These are phyloP conservation scores for Brassica rapa DNA, from an alignment of 345 rosid genomes.

Conservation along the genomic window DNA sequence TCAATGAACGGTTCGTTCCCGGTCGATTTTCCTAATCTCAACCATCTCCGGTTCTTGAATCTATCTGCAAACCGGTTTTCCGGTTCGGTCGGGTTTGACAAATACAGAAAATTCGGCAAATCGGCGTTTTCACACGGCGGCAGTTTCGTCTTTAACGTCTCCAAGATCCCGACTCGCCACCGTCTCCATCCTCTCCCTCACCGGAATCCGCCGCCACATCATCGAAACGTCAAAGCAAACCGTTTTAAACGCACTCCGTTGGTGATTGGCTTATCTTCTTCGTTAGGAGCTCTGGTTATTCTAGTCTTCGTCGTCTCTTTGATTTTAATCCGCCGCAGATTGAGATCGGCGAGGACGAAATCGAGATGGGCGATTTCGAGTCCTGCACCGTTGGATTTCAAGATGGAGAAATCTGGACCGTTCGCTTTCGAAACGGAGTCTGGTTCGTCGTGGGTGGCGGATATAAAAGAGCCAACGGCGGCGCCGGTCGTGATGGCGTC, in stretches of 20 bases:
- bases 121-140: conserved; percentile 72
- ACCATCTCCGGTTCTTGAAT: conserved; percentile 57
- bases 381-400: conserved; percentile 61
- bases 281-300: conserved; percentile 45
- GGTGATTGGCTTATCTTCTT: conserved; percentile 48
- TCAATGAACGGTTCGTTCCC: conserved; percentile 73
- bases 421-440: conserved; percentile 90
- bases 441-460: conserved; percentile 92
- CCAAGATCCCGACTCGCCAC: conserved; percentile 44
- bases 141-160: conserved; percentile 39
- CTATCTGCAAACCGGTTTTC: conserved; percentile 71
- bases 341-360: conserved; percentile 43
- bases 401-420: conserved; percentile 87
- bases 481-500: conserved; percentile 77
- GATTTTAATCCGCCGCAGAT: conserved; percentile 43
- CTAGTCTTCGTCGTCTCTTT: conserved; percentile 28
- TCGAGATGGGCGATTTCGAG: conserved; percentile 89
- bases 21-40: conserved; percentile 65
- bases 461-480: conserved; percentile 82
- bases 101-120: conserved; percentile 57
- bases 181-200: conserved; percentile 21
- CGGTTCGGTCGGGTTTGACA: conserved; percentile 49
- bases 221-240: conserved; percentile 8
- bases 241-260: conserved; percentile 37
- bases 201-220: conserved; percentile 25